Evolutionary conservation across 2,329 filamentous ascomycete genomes (phyloP).

Genomic region (Pezicula carpinea): DNA sequence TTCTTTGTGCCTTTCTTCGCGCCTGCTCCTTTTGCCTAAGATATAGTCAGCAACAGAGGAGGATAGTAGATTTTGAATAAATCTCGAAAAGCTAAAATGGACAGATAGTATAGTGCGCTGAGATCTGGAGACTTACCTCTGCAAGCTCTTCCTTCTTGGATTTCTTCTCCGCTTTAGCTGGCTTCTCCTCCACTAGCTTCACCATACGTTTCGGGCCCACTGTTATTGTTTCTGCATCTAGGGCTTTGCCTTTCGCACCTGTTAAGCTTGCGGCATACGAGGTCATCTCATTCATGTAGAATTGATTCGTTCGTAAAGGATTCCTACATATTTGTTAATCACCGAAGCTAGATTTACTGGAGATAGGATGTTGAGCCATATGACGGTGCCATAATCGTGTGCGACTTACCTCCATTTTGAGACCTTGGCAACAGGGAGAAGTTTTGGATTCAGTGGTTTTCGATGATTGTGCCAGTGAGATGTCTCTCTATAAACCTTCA

Average conservation of each 20-base stretch:
- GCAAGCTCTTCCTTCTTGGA: constrained; percentile 20
- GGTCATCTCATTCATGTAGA: constrained; percentile 62
- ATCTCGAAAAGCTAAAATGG: neutral
- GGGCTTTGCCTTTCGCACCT: constrained; percentile 54
- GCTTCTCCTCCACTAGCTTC: constrained; percentile 23
- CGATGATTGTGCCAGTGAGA: constrained; percentile 61
- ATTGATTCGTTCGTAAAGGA: constrained; percentile 43
- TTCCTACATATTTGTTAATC: constrained; percentile 18
- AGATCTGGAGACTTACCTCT: constrained; percentile 2
- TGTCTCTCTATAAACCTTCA: constrained; percentile 42
- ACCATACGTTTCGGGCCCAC: constrained; percentile 30
- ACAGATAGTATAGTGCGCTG: neutral
- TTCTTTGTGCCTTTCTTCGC: constrained; percentile 30
- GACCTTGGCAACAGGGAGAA: constrained; percentile 36
- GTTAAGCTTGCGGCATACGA: constrained; percentile 68
- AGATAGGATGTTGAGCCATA: no score
- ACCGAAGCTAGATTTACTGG: neutral
- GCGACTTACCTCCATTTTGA: constrained; percentile 27
- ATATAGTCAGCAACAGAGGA: neutral
- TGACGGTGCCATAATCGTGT: no score
- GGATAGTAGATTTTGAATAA: neutral
- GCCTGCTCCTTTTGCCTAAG: constrained; percentile 7
- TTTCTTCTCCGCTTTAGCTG: constrained; percentile 9
- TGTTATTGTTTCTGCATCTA: constrained; percentile 62
- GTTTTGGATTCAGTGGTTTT: constrained; percentile 40